These are phyloP conservation scores for Seminavis robusta DNA, from an alignment of 108 stramenopile species.

Conservation along the genomic window DNA sequence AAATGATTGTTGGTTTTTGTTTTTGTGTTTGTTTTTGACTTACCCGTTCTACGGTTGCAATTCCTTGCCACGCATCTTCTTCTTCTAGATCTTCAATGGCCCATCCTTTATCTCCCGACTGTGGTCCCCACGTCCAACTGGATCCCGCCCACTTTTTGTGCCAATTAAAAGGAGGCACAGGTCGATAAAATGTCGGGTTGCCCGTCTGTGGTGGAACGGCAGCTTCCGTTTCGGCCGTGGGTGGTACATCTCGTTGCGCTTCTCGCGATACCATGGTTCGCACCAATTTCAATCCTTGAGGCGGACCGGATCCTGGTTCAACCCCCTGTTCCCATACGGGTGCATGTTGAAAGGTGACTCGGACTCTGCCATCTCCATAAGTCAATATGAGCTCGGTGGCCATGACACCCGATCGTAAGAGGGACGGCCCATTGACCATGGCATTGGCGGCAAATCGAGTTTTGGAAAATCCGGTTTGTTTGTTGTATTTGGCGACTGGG, in stretches of 20 bases:
- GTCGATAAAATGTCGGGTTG: slow-evolving; percentile 63
- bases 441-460: slow-evolving; percentile 36
- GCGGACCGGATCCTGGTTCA: slow-evolving; percentile 75
- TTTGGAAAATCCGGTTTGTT: slow-evolving; percentile 23
- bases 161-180: slow-evolving; percentile 79
- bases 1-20: no score
- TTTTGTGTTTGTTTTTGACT: no score
- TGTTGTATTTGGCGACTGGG: slow-evolving; percentile 55
- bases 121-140: slow-evolving; percentile 82
- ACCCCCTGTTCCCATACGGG: slow-evolving; percentile 79
- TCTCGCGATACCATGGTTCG: slow-evolving; percentile 71
- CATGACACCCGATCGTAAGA: slow-evolving; percentile 66
- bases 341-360: slow-evolving; percentile 84
- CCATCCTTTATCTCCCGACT: slow-evolving; percentile 81
- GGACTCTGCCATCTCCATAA: slow-evolving; percentile 73
- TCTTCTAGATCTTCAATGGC: slow-evolving; percentile 72
- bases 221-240: slow-evolving; percentile 60
- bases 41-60: slow-evolving; percentile 42
- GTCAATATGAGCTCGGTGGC: slow-evolving; percentile 71
- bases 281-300: slow-evolving; percentile 77
- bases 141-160: slow-evolving; percentile 80
- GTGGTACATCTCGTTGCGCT: slow-evolving; percentile 49
- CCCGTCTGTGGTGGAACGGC: slow-evolving; percentile 37
- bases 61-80: slow-evolving; percentile 80
- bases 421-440: slow-evolving; percentile 69